Conservation (phyloP, 2,329 filamentous ascomycete species). For the Stemphylium vesicarium region DNA sequence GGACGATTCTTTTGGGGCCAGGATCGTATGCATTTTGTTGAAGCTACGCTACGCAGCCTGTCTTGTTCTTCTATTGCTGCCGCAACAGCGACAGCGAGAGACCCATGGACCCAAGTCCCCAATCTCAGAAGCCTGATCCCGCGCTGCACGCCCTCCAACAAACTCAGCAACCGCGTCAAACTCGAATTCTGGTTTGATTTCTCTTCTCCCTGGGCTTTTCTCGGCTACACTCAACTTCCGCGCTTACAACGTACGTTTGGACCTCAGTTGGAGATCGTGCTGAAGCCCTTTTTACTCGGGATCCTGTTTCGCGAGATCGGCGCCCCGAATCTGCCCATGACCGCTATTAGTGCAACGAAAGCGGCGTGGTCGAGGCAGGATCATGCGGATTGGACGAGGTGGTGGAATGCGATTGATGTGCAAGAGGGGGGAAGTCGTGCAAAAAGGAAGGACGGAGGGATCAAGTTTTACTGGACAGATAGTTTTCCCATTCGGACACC, state of each 20-base stretch:
- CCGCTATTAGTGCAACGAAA: conserved; percentile 33
- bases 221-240: conserved; percentile 43
- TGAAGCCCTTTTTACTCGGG: conserved; percentile 44
- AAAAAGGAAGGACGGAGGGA: conserved; percentile 20
- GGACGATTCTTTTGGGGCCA: conserved; percentile 47
- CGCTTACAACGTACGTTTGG: conserved; percentile 38
- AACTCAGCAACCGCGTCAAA: conserved; percentile 10
- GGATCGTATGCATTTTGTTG: conserved; percentile 48
- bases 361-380: conserved; percentile 37
- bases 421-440: conserved; percentile 30
- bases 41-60: conserved; percentile 32
- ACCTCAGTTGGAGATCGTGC: conserved; percentile 28
- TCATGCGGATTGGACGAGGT: conserved; percentile 41
- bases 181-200: conserved; percentile 48
- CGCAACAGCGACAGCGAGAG: background rate
- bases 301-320: conserved; percentile 47
- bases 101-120: conserved; percentile 16
- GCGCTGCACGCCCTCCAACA: conserved; percentile 21
- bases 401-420: conserved; percentile 41
- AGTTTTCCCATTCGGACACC: conserved; percentile 45
- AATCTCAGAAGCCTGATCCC: conserved; percentile 33
- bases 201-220: conserved; percentile 44
- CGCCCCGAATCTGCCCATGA: conserved; percentile 40
- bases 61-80: background rate
- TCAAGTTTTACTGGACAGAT: conserved; percentile 41